Evolutionary conservation across 2,329 filamentous ascomycete species (phyloP).

Genomic region (Epichloe coenophiala): DNA sequence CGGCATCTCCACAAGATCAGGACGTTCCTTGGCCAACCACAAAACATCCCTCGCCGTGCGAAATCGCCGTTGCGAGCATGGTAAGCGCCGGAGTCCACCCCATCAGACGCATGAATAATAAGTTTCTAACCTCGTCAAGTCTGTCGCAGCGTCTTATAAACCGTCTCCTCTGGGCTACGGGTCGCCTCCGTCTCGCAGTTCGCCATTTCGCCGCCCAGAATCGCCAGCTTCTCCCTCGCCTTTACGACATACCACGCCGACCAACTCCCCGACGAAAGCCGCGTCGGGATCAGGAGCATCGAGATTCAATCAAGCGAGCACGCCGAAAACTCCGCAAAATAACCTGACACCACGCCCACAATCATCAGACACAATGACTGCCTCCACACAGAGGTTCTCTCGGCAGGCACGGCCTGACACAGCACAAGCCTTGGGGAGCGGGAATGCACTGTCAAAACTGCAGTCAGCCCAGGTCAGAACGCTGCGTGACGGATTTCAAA

Average conservation of each 20-base stretch:
- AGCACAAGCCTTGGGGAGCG: constrained; percentile 25
- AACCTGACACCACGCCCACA: constrained; percentile 25
- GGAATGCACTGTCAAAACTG: constrained; percentile 54
- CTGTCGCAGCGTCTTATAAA: constrained; percentile 47
- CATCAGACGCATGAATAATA: constrained; percentile 10
- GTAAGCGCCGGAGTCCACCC: constrained; percentile 12
- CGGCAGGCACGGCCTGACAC: constrained; percentile 16
- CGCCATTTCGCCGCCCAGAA: constrained; percentile 49
- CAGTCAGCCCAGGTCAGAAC: constrained; percentile 74
- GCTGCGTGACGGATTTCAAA: constrained; percentile 85
- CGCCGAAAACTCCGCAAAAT: constrained; percentile 23
- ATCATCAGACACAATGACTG: constrained; percentile 19
- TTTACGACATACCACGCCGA: constrained; percentile 51
- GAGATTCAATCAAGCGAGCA: constrained; percentile 27
- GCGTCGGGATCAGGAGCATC: constrained; percentile 13
- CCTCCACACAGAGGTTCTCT: constrained; percentile 23
- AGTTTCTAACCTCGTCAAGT: constrained; percentile 26
- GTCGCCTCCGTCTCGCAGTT: constrained; percentile 45
- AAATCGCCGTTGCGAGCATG: constrained; percentile 14
- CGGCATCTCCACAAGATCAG: constrained; percentile 1
- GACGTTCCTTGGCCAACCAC: constrained; percentile 12
- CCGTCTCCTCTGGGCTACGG: constrained; percentile 60
- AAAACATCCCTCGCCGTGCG: background rate
- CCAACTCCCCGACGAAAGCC: constrained; percentile 43
- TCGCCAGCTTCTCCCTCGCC: constrained; percentile 52